Evolutionary conservation across 495 filamentous ascomycete genomes (phyloP), one percentile per base, ranked within the genome.

Genomic region (Daldinia vernicosa): DNA sequence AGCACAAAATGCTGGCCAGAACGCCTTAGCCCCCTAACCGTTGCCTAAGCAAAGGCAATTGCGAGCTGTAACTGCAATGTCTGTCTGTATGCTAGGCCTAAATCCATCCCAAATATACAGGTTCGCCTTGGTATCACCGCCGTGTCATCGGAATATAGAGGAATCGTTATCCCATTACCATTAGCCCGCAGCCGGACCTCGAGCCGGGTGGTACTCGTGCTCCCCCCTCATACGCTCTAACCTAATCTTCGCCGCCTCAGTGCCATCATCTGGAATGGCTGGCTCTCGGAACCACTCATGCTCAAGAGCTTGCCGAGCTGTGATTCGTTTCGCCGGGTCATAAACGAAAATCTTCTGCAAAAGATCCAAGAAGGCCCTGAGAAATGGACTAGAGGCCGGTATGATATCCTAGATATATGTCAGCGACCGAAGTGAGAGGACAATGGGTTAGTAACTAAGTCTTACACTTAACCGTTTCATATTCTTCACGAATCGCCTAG

Each of bases 281-380:
- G 84, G 84, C 78, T 98, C 95, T 70, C 89, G 90, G 82, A 99
- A 99, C 95, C 95, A 99, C 0, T 91, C 89, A 75, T 99, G 95
- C 66, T 95, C 89, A 50, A 99, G 82, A 7, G 95, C 95, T 74
- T 96, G 82, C 71, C 97, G 93, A 60, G 95, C 95, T 4, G 93
- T 97, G 74, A 99, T 97, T 30, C 95, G 89, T 63, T 91, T 87
- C 52, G 89, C 89, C 2, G 96, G 94, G 69, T 99, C 94, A 78
- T 99, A 99, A 30, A 97, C 90, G 74, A 99, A 99, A 67, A 99
- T 99, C 70, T 88, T 90, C 67, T 89, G 86, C 1, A 99, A 83
- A 4, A 99, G 87, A 76, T 98, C 94, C 28, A 97, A 84, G 79
- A 99, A 98, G 50, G 90, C 86, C 56, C 85, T 84, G 75, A 97